Evolutionary conservation across 495 filamentous ascomycete species (phyloP).

Genomic region (Xylaria cubensis): DNA sequence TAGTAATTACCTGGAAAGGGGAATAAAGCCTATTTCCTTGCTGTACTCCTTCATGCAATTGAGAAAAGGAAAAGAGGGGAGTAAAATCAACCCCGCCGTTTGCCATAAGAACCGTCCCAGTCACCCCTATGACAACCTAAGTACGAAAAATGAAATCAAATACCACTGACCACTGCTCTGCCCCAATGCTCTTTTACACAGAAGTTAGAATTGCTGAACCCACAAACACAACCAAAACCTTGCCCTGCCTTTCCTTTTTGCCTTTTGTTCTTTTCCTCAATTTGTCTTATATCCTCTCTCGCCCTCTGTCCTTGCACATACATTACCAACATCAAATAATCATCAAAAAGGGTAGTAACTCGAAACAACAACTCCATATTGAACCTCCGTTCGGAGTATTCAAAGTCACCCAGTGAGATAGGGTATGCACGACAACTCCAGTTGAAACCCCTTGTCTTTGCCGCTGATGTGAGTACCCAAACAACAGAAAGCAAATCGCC

Average conservation of each 20-base stretch:
- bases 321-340: constrained; percentile 24
- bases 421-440: constrained; percentile 26
- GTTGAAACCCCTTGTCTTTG: constrained; percentile 19
- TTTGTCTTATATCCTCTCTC: constrained; percentile 10
- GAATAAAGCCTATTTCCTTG: constrained; percentile 23
- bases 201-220: constrained; percentile 14
- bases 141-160: constrained; percentile 23
- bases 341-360: constrained; percentile 17
- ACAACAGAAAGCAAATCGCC: constrained; percentile 33
- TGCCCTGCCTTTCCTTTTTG: constrained; percentile 3
- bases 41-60: constrained; percentile 38
- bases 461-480: constrained; percentile 22
- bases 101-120: constrained; percentile 24
- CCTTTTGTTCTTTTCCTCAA: constrained; percentile 1
- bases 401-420: constrained; percentile 16
- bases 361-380: constrained; percentile 22
- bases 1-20: background rate
- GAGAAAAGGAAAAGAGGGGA: constrained; percentile 9
- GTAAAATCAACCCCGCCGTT: constrained; percentile 30
- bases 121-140: constrained; percentile 31
- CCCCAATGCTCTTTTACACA: constrained; percentile 28
- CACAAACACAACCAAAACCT: constrained; percentile 14
- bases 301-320: constrained; percentile 6
- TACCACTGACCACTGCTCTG: constrained; percentile 27
- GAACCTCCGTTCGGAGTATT: constrained; percentile 20